These are phyloP conservation scores for Scenedesmus sp. DNA, from an alignment of 163 green algal species.

Conservation along the genomic window DNA sequence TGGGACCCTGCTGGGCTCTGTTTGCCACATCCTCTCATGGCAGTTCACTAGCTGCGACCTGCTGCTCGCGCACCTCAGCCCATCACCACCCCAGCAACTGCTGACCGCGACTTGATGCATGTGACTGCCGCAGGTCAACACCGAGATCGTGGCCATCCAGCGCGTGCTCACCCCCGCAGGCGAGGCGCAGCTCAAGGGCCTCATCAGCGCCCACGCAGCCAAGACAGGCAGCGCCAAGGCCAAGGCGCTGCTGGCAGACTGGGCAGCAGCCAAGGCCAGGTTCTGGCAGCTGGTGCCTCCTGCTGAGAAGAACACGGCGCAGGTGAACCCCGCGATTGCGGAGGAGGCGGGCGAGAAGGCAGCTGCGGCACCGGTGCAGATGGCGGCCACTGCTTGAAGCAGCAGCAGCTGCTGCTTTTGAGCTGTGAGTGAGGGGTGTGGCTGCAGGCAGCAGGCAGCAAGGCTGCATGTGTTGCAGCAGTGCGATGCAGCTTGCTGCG, in stretches of 20 bases:
- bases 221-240: slow-evolving; percentile 86
- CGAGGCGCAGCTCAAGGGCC: slow-evolving; percentile 87
- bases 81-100: too few species aligned
- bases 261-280: slow-evolving; percentile 76
- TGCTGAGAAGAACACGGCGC: slow-evolving; percentile 56
- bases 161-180: slow-evolving; percentile 87
- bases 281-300: slow-evolving; percentile 99
- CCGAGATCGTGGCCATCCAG: slow-evolving; percentile 97
- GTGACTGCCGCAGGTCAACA: slow-evolving; percentile 84
- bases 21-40: background rate
- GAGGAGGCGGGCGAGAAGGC: background rate
- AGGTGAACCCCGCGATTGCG: slow-evolving; percentile 36
- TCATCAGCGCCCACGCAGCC: slow-evolving; percentile 90
- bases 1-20: background rate
- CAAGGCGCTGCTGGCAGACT: slow-evolving; percentile 89
- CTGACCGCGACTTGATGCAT: background rate
- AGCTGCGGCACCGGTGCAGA: slow-evolving; percentile 16
- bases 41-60: background rate
- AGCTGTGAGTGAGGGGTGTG: background rate
- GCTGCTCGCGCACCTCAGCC: too few species aligned
- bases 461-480: background rate
- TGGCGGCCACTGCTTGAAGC: slow-evolving; percentile 38
- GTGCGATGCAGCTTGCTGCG: background rate
- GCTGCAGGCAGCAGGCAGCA: background rate
- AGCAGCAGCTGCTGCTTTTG: too few species aligned